These are phyloP conservation scores for Kwoniella pini DNA, from an alignment of 768 basidiomycete genomes.

Conservation along the genomic window DNA sequence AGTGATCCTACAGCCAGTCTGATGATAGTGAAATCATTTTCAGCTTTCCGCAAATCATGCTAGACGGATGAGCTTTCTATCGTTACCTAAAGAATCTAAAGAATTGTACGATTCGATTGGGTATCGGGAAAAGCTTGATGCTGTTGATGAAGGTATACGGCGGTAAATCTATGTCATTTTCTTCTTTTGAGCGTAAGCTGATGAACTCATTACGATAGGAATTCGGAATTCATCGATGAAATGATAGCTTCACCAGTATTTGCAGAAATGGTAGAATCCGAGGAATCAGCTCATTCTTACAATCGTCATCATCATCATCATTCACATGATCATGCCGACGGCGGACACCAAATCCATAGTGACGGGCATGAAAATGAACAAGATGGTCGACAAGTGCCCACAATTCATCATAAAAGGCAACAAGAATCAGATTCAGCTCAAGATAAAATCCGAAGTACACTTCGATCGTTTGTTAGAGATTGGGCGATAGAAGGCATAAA, in stretches of 20 bases:
- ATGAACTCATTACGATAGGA: conserved; percentile 55
- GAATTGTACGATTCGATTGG: conserved; percentile 68
- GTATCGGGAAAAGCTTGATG: conserved; percentile 74
- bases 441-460: conserved; percentile 86
- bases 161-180: conserved; percentile 27
- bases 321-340: conserved; percentile 32
- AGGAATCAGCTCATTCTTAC: background rate
- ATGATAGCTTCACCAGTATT: conserved; percentile 82
- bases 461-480: conserved; percentile 90
- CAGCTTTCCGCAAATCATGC: conserved; percentile 66
- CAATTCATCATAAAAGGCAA: background rate
- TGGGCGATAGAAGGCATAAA: conserved; percentile 82
- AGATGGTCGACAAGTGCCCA: background rate
- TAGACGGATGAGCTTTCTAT: conserved; percentile 75
- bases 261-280: conserved; percentile 39
- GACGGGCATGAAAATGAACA: conserved; percentile 36
- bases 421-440: conserved; percentile 52
- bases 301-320: conserved; percentile 24
- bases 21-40: background rate
- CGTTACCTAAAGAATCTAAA: conserved; percentile 69
- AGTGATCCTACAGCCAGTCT: background rate
- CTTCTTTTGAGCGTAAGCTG: background rate
- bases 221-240: conserved; percentile 72
- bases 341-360: too few relatives aligned
- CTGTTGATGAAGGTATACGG: conserved; percentile 74